Conservation (phyloP, 2,329 filamentous ascomycete species). For the Pseudopyricularia cyperi region DNA sequence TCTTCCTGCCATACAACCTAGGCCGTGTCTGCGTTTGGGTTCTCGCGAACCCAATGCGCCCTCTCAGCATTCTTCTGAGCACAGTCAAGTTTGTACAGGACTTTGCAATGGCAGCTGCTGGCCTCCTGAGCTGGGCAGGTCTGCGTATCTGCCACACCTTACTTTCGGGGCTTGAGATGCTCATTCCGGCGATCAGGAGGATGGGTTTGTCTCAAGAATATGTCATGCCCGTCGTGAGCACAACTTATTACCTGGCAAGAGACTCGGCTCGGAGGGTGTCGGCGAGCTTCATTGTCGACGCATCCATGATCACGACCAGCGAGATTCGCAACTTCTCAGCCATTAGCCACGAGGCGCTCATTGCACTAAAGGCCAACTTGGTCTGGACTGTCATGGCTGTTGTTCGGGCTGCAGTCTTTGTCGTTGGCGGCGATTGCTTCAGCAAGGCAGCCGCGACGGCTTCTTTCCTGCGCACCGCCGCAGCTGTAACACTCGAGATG, state of each 20-base stretch:
- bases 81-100: slow-evolving; percentile 73
- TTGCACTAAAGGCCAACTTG: slow-evolving; percentile 41
- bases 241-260: slow-evolving; percentile 27
- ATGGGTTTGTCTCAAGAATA: slow-evolving; percentile 6
- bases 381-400: slow-evolving; percentile 2
- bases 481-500: slow-evolving; percentile 10
- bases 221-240: slow-evolving; percentile 8
- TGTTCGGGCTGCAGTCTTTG: slow-evolving; percentile 15
- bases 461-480: slow-evolving; percentile 9
- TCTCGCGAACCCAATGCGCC: slow-evolving; percentile 65
- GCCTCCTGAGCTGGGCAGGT: slow-evolving; percentile 30
- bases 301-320: slow-evolving; percentile 34
- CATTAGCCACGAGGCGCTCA: slow-evolving; percentile 58
- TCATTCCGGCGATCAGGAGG: slow-evolving; percentile 22
- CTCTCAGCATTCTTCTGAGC: slow-evolving; percentile 59
- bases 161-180: slow-evolving; percentile 17
- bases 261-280: slow-evolving; percentile 33
- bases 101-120: slow-evolving; percentile 50
- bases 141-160: slow-evolving; percentile 11
- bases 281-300: slow-evolving; percentile 34
- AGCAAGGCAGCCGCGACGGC: slow-evolving; percentile 14
- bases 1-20: slow-evolving; percentile 86
- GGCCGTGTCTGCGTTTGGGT: slow-evolving; percentile 75
- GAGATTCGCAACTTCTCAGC: slow-evolving; percentile 69
- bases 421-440: slow-evolving; percentile 29